These are phyloP conservation scores for Coemansia sp. DNA, from an alignment of 192 early-diverging fungal species.

Conservation along the genomic window DNA sequence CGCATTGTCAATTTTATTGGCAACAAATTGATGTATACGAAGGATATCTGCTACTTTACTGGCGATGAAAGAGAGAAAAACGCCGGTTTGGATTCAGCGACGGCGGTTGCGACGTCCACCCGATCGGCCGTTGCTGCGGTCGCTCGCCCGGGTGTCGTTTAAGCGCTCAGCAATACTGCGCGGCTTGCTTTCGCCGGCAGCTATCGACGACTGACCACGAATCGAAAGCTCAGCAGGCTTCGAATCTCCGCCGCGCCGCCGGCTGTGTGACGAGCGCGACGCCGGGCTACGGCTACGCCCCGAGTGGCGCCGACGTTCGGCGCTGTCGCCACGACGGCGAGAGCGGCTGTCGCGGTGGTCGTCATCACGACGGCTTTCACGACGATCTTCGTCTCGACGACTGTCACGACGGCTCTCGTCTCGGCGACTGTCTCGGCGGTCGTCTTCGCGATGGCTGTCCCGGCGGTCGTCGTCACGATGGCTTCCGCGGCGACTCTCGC, in stretches of 20 bases:
- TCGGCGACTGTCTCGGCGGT: background rate
- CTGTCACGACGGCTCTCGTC: background rate
- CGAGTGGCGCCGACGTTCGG: background rate
- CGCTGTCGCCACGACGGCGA: slow-evolving; percentile 6
- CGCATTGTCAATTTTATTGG: too few relatives aligned
- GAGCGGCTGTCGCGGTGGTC: background rate
- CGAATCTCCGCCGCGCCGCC: background rate
- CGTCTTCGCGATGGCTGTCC: background rate
- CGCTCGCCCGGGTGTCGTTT: slow-evolving; percentile 18
- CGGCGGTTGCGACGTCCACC: slow-evolving; percentile 17
- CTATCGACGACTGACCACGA: slow-evolving; percentile 18
- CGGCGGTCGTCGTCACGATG: background rate
- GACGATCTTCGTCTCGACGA: too few relatives aligned
- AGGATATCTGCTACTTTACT: background rate
- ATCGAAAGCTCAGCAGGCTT: slow-evolving; percentile 12
- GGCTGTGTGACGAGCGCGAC: slow-evolving; percentile 4
- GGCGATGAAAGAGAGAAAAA: background rate
- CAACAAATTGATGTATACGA: too few relatives aligned
- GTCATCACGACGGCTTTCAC: slow-evolving; percentile 1
- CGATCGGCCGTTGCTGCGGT: background rate
- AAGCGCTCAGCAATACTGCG: slow-evolving; percentile 34
- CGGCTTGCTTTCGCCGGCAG: slow-evolving; percentile 1
- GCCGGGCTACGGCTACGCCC: slow-evolving; percentile 31
- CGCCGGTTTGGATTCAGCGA: background rate
- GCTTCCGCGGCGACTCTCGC: background rate